Evolutionary conservation across 202 grass and related monocot genomes (phyloP), one percentile per base, ranked within the genome.

Genomic region (Panicum hallii): DNA sequence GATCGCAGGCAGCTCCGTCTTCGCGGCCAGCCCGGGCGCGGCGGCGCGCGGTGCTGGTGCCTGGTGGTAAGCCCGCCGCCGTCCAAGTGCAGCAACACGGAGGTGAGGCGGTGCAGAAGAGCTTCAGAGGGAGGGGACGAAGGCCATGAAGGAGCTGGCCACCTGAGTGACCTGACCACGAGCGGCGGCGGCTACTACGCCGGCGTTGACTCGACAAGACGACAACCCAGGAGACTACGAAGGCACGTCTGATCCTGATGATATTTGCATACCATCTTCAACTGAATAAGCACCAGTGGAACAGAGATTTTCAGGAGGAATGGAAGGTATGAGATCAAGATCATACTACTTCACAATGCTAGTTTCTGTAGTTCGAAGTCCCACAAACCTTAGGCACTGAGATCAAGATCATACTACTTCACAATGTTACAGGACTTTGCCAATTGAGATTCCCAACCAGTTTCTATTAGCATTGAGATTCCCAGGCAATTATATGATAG

Each of bases 251-350:
- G 41, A 45, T 79, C 26, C 66, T 50, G 77, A 65, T 79, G 52
- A 52, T 64, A 43, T 63, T 13, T 50, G 61, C 17, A 50, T 52
- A 65, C 23, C 26, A 53, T 38, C 14, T 52, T 34, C 46, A 17
- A 20, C 46, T 66, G 34, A 75, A 66, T 9, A 42, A 50, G 69
- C 50, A 45, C 43, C 19, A 52, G 20, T 17, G 15, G 22, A 50
- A n/a, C 19, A 20, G 26, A 49, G 30, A 40, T 63, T 73, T 13
- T 74, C 17, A 70, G 50, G 44, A 74, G 44, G 43, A 10, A 6
- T 41, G 55, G 30, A 74, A 83, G 43, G 17, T 68, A 74, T 83
- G 17, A 70, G 66, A 57, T 60, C 52, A 69, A 70, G 66, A 57
- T 60, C 52, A 69, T 40, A 85, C 2, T 32, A 58, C 52, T 40